phyloP scores from a whole-genome alignment of 78 protist species.

The Polysphondylium violaceum region DNA sequence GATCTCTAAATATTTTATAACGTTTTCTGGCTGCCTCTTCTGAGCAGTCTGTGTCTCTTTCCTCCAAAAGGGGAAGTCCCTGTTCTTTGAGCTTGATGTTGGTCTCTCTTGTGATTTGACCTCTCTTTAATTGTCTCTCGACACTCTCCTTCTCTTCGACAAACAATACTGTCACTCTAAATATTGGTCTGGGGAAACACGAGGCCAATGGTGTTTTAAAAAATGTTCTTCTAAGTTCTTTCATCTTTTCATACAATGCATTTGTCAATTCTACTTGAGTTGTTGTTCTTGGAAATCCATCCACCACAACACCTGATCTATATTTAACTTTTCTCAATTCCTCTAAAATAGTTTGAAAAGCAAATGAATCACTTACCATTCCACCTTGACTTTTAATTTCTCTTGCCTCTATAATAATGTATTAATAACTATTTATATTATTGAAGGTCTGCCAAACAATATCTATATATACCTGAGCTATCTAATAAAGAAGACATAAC shows the following conservation, averaged over 20 bases:
- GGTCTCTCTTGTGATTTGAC: conserved; percentile 74
- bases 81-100: conserved; percentile 38
- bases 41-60: conserved; percentile 78
- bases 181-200: conserved; percentile 76
- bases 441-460: no score
- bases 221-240: conserved; percentile 36
- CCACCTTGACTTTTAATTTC: conserved; percentile 55
- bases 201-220: conserved; percentile 57
- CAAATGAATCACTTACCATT: conserved; percentile 80
- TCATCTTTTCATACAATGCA: conserved; percentile 82
- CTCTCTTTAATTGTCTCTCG: conserved; percentile 84
- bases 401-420: conserved; percentile 6
- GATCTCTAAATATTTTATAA: conserved; percentile 80
- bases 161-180: conserved; percentile 82
- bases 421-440: no score
- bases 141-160: conserved; percentile 82
- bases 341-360: conserved; percentile 47
- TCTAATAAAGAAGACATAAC: conserved; percentile 71
- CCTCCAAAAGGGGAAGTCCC: conserved; percentile 61
- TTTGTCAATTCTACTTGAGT: conserved; percentile 79
- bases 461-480: background rate
- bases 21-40: conserved; percentile 75
- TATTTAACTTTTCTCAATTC: conserved; percentile 61
- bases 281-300: conserved; percentile 89
- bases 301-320: conserved; percentile 81